Conservation (phyloP, 2,329 filamentous ascomycete genomes). For the Stachybotrys echinatus region DNA sequence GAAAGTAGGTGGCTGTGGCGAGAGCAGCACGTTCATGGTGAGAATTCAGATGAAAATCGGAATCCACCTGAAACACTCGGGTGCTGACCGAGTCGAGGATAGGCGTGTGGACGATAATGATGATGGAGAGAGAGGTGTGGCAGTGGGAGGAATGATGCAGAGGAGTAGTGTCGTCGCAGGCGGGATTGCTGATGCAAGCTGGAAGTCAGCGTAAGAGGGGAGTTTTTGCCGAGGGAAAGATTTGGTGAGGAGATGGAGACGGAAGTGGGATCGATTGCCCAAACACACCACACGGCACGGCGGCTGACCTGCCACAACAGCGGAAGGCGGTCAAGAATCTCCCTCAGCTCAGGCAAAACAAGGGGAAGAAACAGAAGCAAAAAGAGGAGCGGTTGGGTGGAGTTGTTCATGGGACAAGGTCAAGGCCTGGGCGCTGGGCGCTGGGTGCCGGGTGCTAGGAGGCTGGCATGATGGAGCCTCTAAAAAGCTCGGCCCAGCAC, state of each 20-base stretch:
- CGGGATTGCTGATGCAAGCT: not conserved
- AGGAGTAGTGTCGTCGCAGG: not conserved
- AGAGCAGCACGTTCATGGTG: conserved; percentile 59
- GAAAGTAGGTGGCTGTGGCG: conserved; percentile 54
- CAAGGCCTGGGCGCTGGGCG: not conserved
- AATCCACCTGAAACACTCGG: not conserved
- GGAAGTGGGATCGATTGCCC: not conserved
- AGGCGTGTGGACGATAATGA: too few species aligned
- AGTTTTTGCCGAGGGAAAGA: not conserved
- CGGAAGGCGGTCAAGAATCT: conserved; percentile 11
- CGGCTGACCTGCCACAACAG: not conserved
- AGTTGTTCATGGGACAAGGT: not conserved
- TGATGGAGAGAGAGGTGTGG: too few species aligned
- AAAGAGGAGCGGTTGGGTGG: not conserved
- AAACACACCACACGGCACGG: too few species aligned
- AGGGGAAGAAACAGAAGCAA: conserved; percentile 8
- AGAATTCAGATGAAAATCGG: not conserved
- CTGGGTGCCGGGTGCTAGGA: too few species aligned
- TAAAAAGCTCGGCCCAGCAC: not conserved
- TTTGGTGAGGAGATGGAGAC: not conserved
- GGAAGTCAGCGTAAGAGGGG: not conserved
- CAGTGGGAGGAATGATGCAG: not conserved
- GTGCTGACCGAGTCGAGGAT: conserved; percentile 4
- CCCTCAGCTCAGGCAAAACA: conserved; percentile 4
- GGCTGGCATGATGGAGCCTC: not conserved